Conservation (phyloP, 1,284 basidiomycete species). For the Ustilago loliicola region DNA sequence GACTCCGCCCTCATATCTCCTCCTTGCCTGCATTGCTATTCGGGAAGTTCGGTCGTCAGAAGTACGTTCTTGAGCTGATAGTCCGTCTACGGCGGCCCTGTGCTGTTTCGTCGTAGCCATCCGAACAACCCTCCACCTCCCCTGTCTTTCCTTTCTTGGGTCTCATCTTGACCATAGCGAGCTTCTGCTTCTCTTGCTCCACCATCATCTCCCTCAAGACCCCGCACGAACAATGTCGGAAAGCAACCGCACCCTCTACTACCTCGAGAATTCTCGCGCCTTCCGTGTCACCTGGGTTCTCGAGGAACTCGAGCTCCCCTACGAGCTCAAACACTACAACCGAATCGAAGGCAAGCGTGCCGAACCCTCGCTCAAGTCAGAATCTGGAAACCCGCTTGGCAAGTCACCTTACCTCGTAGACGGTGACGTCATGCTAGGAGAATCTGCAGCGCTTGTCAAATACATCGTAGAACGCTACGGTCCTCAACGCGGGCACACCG, state of each 20-base stretch:
- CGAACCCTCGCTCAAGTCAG: slow-evolving; percentile 14
- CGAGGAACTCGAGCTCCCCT: slow-evolving; percentile 36
- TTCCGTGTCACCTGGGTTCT: slow-evolving; percentile 36
- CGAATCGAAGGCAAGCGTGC: slow-evolving; percentile 40
- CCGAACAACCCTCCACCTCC: neutral
- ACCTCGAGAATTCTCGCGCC: slow-evolving; percentile 43
- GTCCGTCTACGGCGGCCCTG: neutral
- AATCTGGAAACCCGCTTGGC: slow-evolving; percentile 32
- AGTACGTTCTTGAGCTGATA: neutral
- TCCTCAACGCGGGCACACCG: neutral
- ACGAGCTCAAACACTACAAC: slow-evolving; percentile 17
- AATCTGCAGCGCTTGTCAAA: slow-evolving; percentile 21
- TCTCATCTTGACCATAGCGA: neutral
- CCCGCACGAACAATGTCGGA: neutral
- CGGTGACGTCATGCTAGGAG: slow-evolving; percentile 11
- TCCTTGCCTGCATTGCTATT: neutral
- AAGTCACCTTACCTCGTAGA: slow-evolving; percentile 40
- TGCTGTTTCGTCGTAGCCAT: neutral
- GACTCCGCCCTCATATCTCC: neutral
- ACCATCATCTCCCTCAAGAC: slow-evolving; percentile 1
- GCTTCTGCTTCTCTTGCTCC: neutral
- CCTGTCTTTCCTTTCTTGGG: neutral
- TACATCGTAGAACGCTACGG: slow-evolving; percentile 39
- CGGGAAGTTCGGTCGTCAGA: neutral
- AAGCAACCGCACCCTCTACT: slow-evolving; percentile 29